Evolutionary conservation across 2,329 filamentous ascomycete species (phyloP), one percentile per base, ranked within the genome.

Genomic region (Gyromitra esculenta): DNA sequence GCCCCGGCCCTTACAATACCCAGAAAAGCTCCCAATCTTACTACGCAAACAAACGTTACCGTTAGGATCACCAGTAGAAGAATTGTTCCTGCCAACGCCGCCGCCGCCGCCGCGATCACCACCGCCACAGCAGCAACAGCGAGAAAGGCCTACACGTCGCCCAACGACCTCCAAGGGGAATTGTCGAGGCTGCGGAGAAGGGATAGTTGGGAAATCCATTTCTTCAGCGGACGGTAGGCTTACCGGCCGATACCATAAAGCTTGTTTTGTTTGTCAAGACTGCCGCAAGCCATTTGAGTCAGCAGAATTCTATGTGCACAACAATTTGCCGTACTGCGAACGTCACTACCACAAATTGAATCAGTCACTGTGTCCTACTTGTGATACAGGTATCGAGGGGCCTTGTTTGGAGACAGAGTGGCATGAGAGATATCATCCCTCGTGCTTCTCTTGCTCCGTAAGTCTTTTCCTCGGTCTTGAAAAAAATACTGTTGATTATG

Each of bases 311-410:
- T 99, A 99, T 82, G 94, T 99, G 9, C 88, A 94, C 76, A 85
- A 91, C 79, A 93, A 99, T 84, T 87, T 89, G 75, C 96, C 96
- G 0, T 97, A 95, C 84, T 98, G 96, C 84, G 91, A 93, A 80
- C 90, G 91, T 64, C 94, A 98, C 84, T 99, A 98, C 82, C 96
- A 99, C 84, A 89, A 92, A 83, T 87, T 96, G 43, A 98, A 98
- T 81, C 91, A 91, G 65, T 97, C 93, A 60, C 85, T 97, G 0
- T 99, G 96, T 82, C 88, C 88, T 15, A 88, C 87, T 39, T 99
- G 96, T 83, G 88, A 92, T 79, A 86, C 86, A 9, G 96, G 96
- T 13, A 98, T 99, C 80, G 96, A 99, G 83, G 96, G 96, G 0
- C 91, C 94, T 80, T 99, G 97, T 81, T 86, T 97, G 48, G 94